Evolutionary conservation across 2,329 filamentous ascomycete genomes (phyloP), one percentile per base, ranked within the genome.

Genomic region (Leptographium wingfieldii): DNA sequence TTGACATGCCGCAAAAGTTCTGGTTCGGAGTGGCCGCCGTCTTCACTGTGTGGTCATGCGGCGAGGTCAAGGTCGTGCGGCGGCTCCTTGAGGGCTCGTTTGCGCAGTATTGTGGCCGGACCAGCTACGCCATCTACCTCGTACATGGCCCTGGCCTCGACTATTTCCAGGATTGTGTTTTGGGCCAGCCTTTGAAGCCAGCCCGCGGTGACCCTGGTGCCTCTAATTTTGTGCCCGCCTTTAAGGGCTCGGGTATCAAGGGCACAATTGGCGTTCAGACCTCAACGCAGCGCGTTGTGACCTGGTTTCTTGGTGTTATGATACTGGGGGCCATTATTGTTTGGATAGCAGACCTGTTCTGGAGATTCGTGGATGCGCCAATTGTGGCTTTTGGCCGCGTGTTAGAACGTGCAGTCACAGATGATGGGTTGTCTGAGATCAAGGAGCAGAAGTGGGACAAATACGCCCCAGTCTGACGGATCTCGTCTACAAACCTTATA

Each of bases 291-390:
- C 66, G 69, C 14, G 68, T 69, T 5, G 31, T 71, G 11, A 65
- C 70, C 22, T 73, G 77, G 68, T 55, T 72, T 5, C 29, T 74
- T 3, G 75, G 75, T n/a, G 66, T 77, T 19, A 63, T 68, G 16
- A 56, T 72, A 5, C 57, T 74, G 2, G 68, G 67, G 5, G 65
- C 71, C 3, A 60, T 73, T 2, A 72, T 78, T 0, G 71, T 84
- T 6, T 84, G 80, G 76, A 72, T 75, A 5, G 78, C 79, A 1
- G 82, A 85, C 68, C 60, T 85, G 3, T 84, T 84, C 65, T 84
- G 80, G 79, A 74, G 81, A 33, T 69, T 70, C 1, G 73, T 85
- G 6, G 83, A 85, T 73, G 76, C 66, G 72, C 69, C 67, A 12
- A 66, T 71, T 54, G 67, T 71, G 51, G 62, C 40, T 16, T 46